Conservation (phyloP, 768 basidiomycete genomes). For the Glaciozyma martinii region DNA sequence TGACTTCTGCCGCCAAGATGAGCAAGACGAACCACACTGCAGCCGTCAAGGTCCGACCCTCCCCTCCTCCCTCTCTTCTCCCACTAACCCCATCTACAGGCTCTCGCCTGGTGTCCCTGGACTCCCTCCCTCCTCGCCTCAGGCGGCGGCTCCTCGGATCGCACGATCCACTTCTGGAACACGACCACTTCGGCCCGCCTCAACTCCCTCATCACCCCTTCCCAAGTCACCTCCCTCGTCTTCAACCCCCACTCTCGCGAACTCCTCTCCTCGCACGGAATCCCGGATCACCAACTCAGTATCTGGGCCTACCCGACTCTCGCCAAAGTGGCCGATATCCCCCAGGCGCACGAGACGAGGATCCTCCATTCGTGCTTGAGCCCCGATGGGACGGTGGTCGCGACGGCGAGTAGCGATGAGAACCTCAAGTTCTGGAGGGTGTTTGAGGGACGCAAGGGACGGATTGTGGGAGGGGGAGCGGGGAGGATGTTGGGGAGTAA, state of each 20-base stretch:
- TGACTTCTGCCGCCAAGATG: constrained; percentile 61
- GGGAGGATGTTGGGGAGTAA: constrained; percentile 18
- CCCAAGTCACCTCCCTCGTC: constrained; percentile 84
- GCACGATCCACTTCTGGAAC: constrained; percentile 83
- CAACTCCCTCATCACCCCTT: constrained; percentile 73
- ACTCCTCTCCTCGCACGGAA: constrained; percentile 84
- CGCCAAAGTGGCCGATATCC: constrained; percentile 70
- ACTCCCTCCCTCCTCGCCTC: constrained; percentile 80
- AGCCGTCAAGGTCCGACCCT: constrained; percentile 48
- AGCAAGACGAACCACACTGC: constrained; percentile 85
- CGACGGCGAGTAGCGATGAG: constrained; percentile 88
- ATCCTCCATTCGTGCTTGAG: constrained; percentile 76
- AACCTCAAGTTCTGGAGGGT: constrained; percentile 60
- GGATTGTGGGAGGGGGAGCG: neutral
- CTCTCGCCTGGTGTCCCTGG: constrained; percentile 97
- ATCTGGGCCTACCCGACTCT: constrained; percentile 64
- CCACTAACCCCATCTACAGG: constrained; percentile 46
- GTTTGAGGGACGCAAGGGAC: constrained; percentile 29
- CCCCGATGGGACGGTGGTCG: constrained; percentile 83
- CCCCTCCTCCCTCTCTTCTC: neutral
- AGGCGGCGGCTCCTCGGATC: constrained; percentile 91
- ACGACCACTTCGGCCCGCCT: constrained; percentile 83
- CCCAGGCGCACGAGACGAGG: constrained; percentile 85
- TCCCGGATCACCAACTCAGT: constrained; percentile 51
- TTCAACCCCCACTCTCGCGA: constrained; percentile 85